Percentiles rank a stretch among this genome's conserved stretches.
phyloP scores from a whole-genome alignment of 148 eudicot genomes.

The Beta vulgaris region DNA sequence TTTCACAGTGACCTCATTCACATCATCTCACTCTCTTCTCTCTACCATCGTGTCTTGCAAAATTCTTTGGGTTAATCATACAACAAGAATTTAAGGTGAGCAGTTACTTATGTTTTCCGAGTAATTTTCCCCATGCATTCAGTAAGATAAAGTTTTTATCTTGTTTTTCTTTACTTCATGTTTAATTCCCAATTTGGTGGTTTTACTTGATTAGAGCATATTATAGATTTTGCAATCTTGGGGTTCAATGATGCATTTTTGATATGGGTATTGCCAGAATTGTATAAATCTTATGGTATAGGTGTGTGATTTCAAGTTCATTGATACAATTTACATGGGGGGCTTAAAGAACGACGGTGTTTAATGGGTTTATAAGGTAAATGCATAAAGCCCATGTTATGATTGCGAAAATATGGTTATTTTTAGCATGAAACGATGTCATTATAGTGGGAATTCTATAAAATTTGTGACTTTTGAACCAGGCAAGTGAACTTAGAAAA shows the following conservation, averaged over 20 bases:
- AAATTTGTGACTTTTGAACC: constrained; percentile 26
- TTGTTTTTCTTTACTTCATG: neutral
- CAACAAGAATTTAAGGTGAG: constrained; percentile 14
- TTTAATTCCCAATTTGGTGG: constrained; percentile 4
- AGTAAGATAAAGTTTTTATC: neutral
- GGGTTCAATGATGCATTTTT: constrained; percentile 17
- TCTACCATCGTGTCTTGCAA: too few relatives aligned
- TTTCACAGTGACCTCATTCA: constrained; percentile 29
- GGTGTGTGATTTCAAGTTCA: constrained; percentile 19
- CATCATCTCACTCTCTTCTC: neutral
- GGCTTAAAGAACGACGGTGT: constrained; percentile 30
- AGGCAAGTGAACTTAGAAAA: constrained; percentile 34
- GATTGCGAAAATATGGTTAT: neutral
- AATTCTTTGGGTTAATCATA: neutral
- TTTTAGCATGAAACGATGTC: constrained; percentile 1
- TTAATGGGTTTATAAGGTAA: constrained; percentile 35
- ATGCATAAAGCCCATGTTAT: neutral
- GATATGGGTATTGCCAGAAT: constrained; percentile 24
- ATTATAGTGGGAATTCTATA: constrained; percentile 6
- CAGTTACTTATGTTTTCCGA: neutral
- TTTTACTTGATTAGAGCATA: neutral
- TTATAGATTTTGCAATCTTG: constrained; percentile 7
- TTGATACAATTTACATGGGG: constrained; percentile 20
- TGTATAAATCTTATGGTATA: constrained; percentile 20
- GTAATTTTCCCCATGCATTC: too few relatives aligned